Conservation (phyloP, 1,139 yeast species). For the Ogataea hybrid region DNA sequence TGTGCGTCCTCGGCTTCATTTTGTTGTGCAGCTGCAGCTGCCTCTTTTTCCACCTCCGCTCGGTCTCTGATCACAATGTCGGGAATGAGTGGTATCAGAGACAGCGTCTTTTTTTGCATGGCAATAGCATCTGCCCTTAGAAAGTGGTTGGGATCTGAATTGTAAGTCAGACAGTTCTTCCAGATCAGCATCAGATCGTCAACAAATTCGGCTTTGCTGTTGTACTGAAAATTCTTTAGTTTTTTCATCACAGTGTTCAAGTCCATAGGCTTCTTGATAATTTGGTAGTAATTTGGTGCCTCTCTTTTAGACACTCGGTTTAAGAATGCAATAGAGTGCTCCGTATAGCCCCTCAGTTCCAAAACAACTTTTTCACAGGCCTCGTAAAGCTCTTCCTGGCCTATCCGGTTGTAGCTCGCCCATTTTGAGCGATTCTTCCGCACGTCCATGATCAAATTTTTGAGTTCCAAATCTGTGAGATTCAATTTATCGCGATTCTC, state of each 20-base stretch:
- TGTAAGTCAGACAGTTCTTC: conserved; percentile 90
- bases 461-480: conserved; percentile 80
- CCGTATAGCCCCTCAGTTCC: conserved; percentile 89
- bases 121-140: conserved; percentile 90
- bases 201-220: conserved; percentile 83
- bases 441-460: conserved; percentile 86
- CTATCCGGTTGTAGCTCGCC: conserved; percentile 92
- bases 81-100: conserved; percentile 81
- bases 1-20: conserved; percentile 61
- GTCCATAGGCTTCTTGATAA: conserved; percentile 96
- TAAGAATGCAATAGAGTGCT: conserved; percentile 93
- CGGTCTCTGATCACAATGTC: conserved; percentile 79
- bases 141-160: conserved; percentile 94
- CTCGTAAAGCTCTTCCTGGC: conserved; percentile 96
- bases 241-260: conserved; percentile 91
- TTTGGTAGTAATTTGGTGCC: conserved; percentile 91
- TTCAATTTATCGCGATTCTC: conserved; percentile 69
- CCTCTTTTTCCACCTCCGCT: conserved; percentile 84
- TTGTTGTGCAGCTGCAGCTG: conserved; percentile 42
- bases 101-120: conserved; percentile 86
- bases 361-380: conserved; percentile 94
- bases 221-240: conserved; percentile 75
- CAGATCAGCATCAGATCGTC: conserved; percentile 93
- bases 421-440: conserved; percentile 94
- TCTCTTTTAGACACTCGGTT: conserved; percentile 95